Percentiles rank a stretch among this genome's conserved stretches.
phyloP scores from a whole-genome alignment of 2,329 filamentous ascomycete species.

The Xylaria multiplex region DNA sequence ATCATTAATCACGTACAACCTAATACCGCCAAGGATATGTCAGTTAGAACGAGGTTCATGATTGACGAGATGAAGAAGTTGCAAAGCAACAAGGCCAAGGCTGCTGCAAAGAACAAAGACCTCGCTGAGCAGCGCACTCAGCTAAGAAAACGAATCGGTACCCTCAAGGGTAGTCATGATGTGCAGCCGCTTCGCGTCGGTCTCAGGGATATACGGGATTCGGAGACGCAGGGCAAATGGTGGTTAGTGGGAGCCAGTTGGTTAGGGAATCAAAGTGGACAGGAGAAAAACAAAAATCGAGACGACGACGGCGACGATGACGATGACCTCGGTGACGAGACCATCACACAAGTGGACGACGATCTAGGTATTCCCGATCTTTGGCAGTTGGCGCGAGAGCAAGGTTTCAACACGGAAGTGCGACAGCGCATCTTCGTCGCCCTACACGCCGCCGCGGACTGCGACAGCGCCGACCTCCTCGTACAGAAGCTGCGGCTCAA shows the following conservation, averaged over 20 bases:
- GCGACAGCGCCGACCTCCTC: constrained; percentile 82
- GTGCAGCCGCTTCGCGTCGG: constrained; percentile 81
- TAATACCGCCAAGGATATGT: constrained; percentile 75
- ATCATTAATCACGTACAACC: constrained; percentile 84
- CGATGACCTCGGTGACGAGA: constrained; percentile 27
- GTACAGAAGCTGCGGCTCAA: constrained; percentile 86
- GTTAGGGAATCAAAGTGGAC: constrained; percentile 55
- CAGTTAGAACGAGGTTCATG: constrained; percentile 95
- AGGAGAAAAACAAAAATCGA: constrained; percentile 4
- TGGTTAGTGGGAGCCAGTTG: constrained; percentile 99
- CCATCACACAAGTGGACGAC: constrained; percentile 47
- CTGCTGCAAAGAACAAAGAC: constrained; percentile 73
- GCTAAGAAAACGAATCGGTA: constrained; percentile 88
- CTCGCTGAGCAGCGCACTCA: constrained; percentile 84
- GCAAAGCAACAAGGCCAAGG: constrained; percentile 92
- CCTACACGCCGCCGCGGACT: constrained; percentile 86
- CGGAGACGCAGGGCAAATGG: constrained; percentile 93
- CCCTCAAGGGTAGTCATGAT: constrained; percentile 70
- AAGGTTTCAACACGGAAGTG: constrained; percentile 87
- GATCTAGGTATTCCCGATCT: constrained; percentile 73
- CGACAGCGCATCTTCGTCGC: constrained; percentile 93
- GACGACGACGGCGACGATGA: constrained; percentile 50
- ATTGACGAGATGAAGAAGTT: constrained; percentile 94
- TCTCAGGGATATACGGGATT: constrained; percentile 82
- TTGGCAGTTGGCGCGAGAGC: constrained; percentile 76